A percentile compares a stretch with the other conserved stretches of the same genome.
phyloP scores from a whole-genome alignment of 2,329 filamentous ascomycete genomes.

The Neonectria sp. region DNA sequence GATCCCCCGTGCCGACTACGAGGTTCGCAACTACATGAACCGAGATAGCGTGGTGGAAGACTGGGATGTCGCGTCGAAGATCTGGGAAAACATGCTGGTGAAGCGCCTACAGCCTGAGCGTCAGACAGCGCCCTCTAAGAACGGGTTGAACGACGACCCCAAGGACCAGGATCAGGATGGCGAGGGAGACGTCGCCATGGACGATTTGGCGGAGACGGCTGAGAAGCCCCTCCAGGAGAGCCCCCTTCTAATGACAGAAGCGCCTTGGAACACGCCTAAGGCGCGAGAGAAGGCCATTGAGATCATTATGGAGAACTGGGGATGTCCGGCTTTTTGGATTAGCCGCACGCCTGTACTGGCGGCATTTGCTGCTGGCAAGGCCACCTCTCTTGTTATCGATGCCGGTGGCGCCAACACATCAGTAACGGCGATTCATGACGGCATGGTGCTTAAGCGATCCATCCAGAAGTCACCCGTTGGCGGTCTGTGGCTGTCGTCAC shows the following conservation, averaged over 20 bases:
- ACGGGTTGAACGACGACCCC: slow-evolving; percentile 81
- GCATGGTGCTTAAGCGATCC: slow-evolving; percentile 92
- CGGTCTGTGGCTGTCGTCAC: slow-evolving; percentile 90
- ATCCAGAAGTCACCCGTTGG: slow-evolving; percentile 88
- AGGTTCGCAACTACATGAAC: slow-evolving; percentile 93
- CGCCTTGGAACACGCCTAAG: slow-evolving; percentile 91
- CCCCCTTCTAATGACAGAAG: slow-evolving; percentile 93
- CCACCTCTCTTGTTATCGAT: slow-evolving; percentile 92
- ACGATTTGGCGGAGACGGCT: slow-evolving; percentile 61
- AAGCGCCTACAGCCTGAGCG: slow-evolving; percentile 87
- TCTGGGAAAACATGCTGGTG: slow-evolving; percentile 95
- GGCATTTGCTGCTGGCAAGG: slow-evolving; percentile 93
- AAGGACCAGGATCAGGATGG: slow-evolving; percentile 73
- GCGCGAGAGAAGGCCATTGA: slow-evolving; percentile 95
- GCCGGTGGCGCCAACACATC: slow-evolving; percentile 91
- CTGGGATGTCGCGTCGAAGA: slow-evolving; percentile 90
- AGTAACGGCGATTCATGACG: slow-evolving; percentile 93
- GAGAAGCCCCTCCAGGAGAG: slow-evolving; percentile 91
- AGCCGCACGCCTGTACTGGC: slow-evolving; percentile 91
- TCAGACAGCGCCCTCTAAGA: slow-evolving; percentile 78
- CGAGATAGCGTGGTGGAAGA: slow-evolving; percentile 93
- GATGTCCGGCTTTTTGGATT: slow-evolving; percentile 93
- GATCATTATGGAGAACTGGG: slow-evolving; percentile 97
- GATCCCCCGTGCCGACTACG: slow-evolving; percentile 80
- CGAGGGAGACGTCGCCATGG: slow-evolving; percentile 74